Evolutionary conservation across 192 early-diverging fungal species (phyloP).

Genomic region (Dimargaris cristalligena): DNA sequence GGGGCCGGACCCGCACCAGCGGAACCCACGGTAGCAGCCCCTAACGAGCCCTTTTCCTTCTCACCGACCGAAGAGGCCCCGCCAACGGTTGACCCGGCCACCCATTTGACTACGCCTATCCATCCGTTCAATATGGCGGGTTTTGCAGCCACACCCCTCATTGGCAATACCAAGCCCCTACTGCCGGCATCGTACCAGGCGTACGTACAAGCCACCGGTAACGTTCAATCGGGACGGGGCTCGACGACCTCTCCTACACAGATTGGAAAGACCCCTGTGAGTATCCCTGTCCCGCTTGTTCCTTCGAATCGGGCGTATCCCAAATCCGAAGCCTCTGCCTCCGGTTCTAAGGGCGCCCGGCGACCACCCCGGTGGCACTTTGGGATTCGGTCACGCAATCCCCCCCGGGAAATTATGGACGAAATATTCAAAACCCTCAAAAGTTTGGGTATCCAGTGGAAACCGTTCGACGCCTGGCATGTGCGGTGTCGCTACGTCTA

Average conservation of each 20-base stretch:
- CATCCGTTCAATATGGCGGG: not conserved
- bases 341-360: not conserved
- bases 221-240: too few species aligned
- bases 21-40: not conserved
- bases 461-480: slow-evolving; percentile 74
- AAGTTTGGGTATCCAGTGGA: slow-evolving; percentile 87
- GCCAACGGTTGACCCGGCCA: too few species aligned
- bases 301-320: not conserved
- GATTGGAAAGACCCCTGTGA: not conserved
- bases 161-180: not conserved
- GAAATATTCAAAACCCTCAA: slow-evolving; percentile 89
- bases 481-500: slow-evolving; percentile 56
- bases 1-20: not conserved
- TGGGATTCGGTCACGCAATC: slow-evolving; percentile 83
- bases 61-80: too few species aligned
- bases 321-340: not conserved
- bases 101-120: too few species aligned
- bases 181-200: slow-evolving; percentile 11
- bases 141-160: slow-evolving; percentile 6
- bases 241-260: not conserved
- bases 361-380: slow-evolving; percentile 89
- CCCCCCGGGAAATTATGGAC: slow-evolving; percentile 89
- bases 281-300: not conserved
- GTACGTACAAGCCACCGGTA: not conserved
- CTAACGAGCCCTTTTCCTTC: not conserved